Evolutionary conservation across 768 basidiomycete species (phyloP).

Genomic region (Tylopilus balloui): DNA sequence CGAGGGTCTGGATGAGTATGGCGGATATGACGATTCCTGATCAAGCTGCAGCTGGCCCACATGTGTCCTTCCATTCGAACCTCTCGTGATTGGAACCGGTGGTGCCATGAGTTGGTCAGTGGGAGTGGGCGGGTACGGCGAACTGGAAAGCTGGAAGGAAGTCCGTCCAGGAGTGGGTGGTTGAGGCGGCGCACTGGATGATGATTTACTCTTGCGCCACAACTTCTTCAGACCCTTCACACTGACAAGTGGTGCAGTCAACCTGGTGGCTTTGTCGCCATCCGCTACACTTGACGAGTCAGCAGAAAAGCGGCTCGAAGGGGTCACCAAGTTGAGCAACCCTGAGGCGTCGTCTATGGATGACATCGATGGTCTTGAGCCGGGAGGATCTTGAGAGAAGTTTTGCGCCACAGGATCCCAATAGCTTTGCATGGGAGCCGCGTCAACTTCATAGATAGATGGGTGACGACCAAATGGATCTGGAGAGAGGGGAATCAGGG

Average conservation of each 20-base stretch:
- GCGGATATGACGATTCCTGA: constrained; percentile 56
- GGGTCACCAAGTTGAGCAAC: constrained; percentile 20
- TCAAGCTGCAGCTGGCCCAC: constrained; percentile 60
- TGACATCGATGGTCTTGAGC: constrained; percentile 24
- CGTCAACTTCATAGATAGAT: constrained; percentile 40
- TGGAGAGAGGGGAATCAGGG: constrained; percentile 77
- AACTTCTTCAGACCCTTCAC: constrained; percentile 71
- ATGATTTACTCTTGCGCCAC: constrained; percentile 68
- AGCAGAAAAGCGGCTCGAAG: constrained; percentile 69
- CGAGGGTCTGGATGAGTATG: constrained; percentile 30
- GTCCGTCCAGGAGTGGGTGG: constrained; percentile 36
- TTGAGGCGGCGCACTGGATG: constrained; percentile 34
- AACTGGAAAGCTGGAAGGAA: constrained; percentile 28
- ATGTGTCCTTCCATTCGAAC: constrained; percentile 24
- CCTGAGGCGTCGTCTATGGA: constrained; percentile 18
- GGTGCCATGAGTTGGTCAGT: constrained; percentile 25
- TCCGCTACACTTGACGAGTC: constrained; percentile 51
- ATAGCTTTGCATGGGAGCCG: constrained; percentile 33
- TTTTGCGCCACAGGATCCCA: constrained; percentile 39
- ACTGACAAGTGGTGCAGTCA: constrained; percentile 53
- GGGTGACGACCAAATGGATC: constrained; percentile 78
- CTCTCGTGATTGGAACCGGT: constrained; percentile 25
- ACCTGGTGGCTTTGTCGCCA: constrained; percentile 29
- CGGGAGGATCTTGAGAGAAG: constrained; percentile 18
- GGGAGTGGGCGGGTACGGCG: constrained; percentile 35